Base-by-base conservation (phyloP, 2,329 filamentous ascomycete species). In the Talaromyces verruculosus region DNA sequence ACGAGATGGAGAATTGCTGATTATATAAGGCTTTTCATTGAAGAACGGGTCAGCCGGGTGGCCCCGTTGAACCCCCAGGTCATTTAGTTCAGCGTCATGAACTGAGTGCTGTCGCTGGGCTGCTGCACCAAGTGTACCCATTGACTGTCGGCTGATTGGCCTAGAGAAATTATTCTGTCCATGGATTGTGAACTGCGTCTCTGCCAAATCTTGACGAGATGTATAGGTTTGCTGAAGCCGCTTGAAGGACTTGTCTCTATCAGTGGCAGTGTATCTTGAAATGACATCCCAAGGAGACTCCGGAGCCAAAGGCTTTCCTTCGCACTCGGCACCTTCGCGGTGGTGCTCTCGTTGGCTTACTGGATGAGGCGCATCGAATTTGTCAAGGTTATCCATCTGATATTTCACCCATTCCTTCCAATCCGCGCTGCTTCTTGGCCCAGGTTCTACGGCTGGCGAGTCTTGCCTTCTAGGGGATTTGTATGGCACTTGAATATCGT, bases 361-460 rank as follows among this genome's bases (percentile, higher is more conserved):
- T 17, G 28, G 33, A 22, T 57, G 57, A n/a, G 64, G 63, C 28
- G 66, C 57, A n/a, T 63, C 62, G 19, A 43, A 57, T 41, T 63
- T 63, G 11, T 76, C 73, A 55, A 78, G 72, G 25, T 69, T 75
- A 35, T 72, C 74, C 58, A 79, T 74, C 64, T 80, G 71, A 11
- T 73, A 73, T 57, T 70, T 73, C 72, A 80, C 74, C 76, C 77
- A 79, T 45, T 73, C 71, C 61, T 75, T 74, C 77, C 78, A 79
- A 37, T 79, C 77, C 5, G 67, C 69, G 65, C 74, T 77, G 7
- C 72, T 69, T 25, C 69, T 73, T 11, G 65, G 57, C 19, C 67
- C 64, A 59, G 47, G 17, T 6, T 60, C 67, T 8, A 53, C 35
- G 41, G 53, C 35, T 5, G 51, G 35, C 17, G 63, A 65, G n/a